Conservation (phyloP, 2,329 filamentous ascomycete species). For the Cercospora berteroae region DNA sequence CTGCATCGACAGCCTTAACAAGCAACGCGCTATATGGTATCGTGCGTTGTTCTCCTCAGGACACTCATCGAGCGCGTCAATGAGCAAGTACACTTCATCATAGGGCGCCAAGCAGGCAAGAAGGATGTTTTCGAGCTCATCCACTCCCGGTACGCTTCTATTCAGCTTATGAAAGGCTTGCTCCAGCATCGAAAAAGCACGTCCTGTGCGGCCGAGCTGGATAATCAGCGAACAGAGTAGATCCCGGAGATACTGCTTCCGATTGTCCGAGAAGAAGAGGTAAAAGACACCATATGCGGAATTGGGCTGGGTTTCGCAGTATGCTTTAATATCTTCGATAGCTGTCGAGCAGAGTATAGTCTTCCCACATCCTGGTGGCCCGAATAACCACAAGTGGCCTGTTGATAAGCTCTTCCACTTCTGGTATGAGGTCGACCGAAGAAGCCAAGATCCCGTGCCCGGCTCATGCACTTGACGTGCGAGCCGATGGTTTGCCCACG, state of each 20-base stretch:
- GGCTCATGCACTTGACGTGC: slow-evolving; percentile 7
- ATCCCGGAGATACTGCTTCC: slow-evolving; percentile 20
- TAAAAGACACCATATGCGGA: slow-evolving; percentile 19
- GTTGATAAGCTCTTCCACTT: slow-evolving; percentile 21
- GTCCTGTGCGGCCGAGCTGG: slow-evolving; percentile 20
- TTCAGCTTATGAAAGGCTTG: slow-evolving; percentile 16
- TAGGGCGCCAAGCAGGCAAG: slow-evolving; percentile 15
- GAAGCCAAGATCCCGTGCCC: slow-evolving; percentile 22
- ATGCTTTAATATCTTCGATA: slow-evolving; percentile 18
- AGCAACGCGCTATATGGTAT: slow-evolving; percentile 12
- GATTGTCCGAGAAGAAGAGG: slow-evolving; percentile 20
- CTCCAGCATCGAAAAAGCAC: slow-evolving; percentile 21
- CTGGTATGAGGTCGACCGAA: slow-evolving; percentile 20
- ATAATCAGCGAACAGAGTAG: slow-evolving; percentile 23
- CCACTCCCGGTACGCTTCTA: slow-evolving; percentile 5
- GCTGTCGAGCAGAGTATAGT: slow-evolving; percentile 28
- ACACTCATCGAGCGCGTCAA: slow-evolving; percentile 40
- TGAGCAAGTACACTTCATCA: slow-evolving; percentile 32
- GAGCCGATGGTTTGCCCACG: slow-evolving; percentile 21
- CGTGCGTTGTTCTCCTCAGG: slow-evolving; percentile 18
- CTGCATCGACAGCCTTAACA: slow-evolving; percentile 16
- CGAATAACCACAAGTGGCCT: slow-evolving; percentile 25
- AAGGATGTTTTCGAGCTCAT: slow-evolving; percentile 26
- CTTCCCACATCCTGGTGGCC: slow-evolving; percentile 27
- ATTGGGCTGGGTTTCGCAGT: slow-evolving; percentile 6